Base-by-base conservation (phyloP, 345 rosid genomes). In the Boechera stricta region DNA sequence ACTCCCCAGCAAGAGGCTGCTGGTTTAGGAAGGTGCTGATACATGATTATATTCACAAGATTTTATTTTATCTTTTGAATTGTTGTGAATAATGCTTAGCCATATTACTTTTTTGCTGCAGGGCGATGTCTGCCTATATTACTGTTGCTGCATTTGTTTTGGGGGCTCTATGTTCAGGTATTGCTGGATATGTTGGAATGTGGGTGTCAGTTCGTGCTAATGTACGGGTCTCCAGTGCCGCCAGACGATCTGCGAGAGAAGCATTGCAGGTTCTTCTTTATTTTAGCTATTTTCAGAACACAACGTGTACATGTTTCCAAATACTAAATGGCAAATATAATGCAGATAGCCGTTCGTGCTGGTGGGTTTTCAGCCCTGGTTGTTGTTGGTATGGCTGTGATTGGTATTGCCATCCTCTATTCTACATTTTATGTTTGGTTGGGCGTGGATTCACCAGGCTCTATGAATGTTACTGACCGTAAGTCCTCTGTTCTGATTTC, bases 201-300 rank as follows among this genome's bases (percentile, higher is more conserved):
- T 95, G 98, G 99, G 99, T 95, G 57, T 95, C 99, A 15, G 99
- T 95, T 58, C 98, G 99, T 81, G 99, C 99, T 80, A 95, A 95
- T 82, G 99, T 95, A 72, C 89, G 99, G 74, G 98, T 95, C 66
- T 86, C 99, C 57, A 91, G 99, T 85, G 98, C 99, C 52, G 99
- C 99, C 56, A 91, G 97, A 79, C 89, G 99, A 72, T 95, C 99
- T 71, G 96, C 98, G 26, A 91, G 98, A 86, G 99, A 95, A 85
- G 99, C 98, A 52, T 80, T 96, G 90, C 99, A 96, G 98, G 99
- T 96, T 77, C 64, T 63, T 36, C 62, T 73, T 53, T 53, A 51
- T n/a, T 72, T 69, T 16, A 32, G 58, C 36, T 21, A 73, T 55
- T 83, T 71, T 79, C 66, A 45, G 29, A 57, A 83, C 57, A 76